A percentile compares a stretch with the other conserved stretches of the same genome.
Conservation (phyloP, 1,284 basidiomycete genomes). For the Chalciporus sp. region DNA sequence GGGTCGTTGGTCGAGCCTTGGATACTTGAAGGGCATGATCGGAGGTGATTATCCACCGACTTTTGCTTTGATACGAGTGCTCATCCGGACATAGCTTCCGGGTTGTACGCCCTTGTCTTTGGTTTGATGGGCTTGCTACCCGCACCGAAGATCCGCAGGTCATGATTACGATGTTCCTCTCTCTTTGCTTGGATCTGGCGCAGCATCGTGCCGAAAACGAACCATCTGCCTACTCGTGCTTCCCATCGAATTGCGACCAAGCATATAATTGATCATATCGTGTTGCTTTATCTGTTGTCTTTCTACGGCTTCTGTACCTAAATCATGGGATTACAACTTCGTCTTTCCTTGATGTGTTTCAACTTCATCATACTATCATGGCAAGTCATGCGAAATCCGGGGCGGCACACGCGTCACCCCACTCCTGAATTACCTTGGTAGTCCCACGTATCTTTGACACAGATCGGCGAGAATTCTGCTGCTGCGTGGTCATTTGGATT, state of each 20-base stretch:
- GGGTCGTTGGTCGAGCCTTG: constrained; percentile 63
- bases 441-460: not conserved
- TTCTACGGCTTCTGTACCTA: not conserved
- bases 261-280: constrained; percentile 6
- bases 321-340: not conserved
- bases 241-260: constrained; percentile 12
- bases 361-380: not conserved
- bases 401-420: no score
- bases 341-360: not conserved
- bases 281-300: not conserved
- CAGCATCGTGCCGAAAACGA: not conserved
- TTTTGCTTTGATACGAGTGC: constrained; percentile 1
- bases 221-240: not conserved
- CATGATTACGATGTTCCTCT: constrained; percentile 12
- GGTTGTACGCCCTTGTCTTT: constrained; percentile 67
- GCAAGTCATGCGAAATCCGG: no score
- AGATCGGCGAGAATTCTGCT: no score
- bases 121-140: constrained; percentile 72
- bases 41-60: constrained; percentile 49
- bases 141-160: constrained; percentile 53
- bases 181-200: not conserved
- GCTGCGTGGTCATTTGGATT: no score
- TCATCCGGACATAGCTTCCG: constrained; percentile 48
- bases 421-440: not conserved
- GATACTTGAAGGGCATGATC: constrained; percentile 61